Evolutionary conservation across 768 basidiomycete species (phyloP).

Genomic region (Xerocomus brunneocitrinus): DNA sequence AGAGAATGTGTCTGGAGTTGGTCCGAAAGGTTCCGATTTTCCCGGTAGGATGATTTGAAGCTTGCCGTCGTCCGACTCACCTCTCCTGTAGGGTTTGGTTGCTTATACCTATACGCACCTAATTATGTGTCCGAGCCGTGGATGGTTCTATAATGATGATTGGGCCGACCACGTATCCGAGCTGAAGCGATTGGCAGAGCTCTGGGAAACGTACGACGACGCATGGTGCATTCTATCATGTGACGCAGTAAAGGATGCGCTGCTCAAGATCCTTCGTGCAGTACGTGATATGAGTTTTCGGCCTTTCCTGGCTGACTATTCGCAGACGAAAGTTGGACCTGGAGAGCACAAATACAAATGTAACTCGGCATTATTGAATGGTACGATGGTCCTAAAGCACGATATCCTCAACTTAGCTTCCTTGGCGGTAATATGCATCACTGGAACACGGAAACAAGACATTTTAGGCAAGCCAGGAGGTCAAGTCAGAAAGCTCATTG

Average conservation of each 20-base stretch:
- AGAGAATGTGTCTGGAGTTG: slow-evolving; percentile 11
- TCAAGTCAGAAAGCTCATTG: slow-evolving; percentile 12
- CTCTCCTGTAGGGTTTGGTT: slow-evolving; percentile 18
- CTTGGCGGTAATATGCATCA: slow-evolving; percentile 10
- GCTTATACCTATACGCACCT: slow-evolving; percentile 29
- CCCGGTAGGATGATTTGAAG: slow-evolving; percentile 15
- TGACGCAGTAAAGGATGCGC: slow-evolving; percentile 4
- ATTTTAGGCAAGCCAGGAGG: slow-evolving; percentile 1
- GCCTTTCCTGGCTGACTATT: slow-evolving; percentile 6
- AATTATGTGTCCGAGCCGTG: slow-evolving; percentile 10
- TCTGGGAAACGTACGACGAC: slow-evolving; percentile 7
- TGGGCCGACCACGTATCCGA: slow-evolving; percentile 6
- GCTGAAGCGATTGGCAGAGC: slow-evolving; percentile 7
- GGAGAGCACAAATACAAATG: slow-evolving; percentile 23
- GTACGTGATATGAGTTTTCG: slow-evolving; percentile 3
- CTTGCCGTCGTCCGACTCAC: slow-evolving; percentile 6
- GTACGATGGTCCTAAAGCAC: slow-evolving; percentile 6
- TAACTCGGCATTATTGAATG: slow-evolving; percentile 21
- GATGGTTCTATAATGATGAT: slow-evolving; percentile 7
- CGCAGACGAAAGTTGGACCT: slow-evolving; percentile 6
- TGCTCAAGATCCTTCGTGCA: slow-evolving; percentile 14
- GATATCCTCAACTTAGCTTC: slow-evolving; percentile 22
- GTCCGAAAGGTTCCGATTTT: slow-evolving; percentile 18
- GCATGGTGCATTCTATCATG: slow-evolving; percentile 13
- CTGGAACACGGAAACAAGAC: slow-evolving; percentile 1